Percentiles rank a stretch among this genome's conserved stretches.
Conservation (phyloP, 352 stramenopile species). For the Lagenidium sp. region DNA sequence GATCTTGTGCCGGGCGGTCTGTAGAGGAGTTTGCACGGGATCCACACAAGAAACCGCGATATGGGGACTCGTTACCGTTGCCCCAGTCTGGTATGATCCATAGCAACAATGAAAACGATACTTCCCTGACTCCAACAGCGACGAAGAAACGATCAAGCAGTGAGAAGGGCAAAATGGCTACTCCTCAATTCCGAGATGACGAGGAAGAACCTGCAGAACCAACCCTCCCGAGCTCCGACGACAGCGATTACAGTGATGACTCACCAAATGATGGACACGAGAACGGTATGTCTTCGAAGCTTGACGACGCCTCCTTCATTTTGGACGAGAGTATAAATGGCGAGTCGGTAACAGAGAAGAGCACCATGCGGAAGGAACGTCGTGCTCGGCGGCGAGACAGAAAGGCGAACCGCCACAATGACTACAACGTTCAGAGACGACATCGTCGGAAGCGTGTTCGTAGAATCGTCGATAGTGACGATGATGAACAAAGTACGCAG, state of each 20-base stretch:
- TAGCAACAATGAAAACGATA: too few species aligned
- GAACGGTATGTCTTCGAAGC: neutral
- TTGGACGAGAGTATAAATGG: constrained; percentile 1
- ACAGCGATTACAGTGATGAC: constrained; percentile 18
- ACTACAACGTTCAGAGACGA: too few species aligned
- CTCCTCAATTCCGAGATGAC: too few species aligned
- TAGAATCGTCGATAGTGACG: constrained; percentile 31
- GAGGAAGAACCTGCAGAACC: too few species aligned
- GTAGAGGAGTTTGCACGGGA: constrained; percentile 53
- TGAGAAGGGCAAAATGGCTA: neutral
- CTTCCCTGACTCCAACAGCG: neutral
- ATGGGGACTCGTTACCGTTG: too few species aligned
- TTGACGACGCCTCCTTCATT: constrained; percentile 13
- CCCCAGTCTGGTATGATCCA: too few species aligned
- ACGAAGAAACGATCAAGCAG: constrained; percentile 10
- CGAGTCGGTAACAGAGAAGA: neutral
- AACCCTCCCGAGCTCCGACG: constrained; percentile 7
- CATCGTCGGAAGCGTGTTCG: too few species aligned
- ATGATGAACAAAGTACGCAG: constrained; percentile 7
- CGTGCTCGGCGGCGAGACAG: neutral
- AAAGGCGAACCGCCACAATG: too few species aligned
- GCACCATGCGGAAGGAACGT: neutral
- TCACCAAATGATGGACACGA: neutral
- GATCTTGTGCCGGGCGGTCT: neutral
- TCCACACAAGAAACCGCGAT: constrained; percentile 22